These are phyloP conservation scores for Parastagonospora nodorum DNA, from an alignment of 2,329 filamentous ascomycete genomes.

Conservation along the genomic window DNA sequence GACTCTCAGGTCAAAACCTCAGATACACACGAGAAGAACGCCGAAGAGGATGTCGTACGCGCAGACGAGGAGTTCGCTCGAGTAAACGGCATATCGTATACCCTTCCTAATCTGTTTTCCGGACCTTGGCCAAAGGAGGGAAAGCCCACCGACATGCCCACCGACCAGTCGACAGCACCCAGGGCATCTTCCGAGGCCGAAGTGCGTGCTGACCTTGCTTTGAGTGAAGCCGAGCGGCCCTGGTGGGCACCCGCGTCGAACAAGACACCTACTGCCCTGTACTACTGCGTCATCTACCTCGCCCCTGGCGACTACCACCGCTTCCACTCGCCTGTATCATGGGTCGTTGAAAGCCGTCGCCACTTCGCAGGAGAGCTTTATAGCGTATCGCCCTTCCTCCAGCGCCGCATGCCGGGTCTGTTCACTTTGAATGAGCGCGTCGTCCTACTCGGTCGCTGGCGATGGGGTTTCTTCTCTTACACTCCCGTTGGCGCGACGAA, in stretches of 20 bases:
- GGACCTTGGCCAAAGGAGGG: conserved; percentile 59
- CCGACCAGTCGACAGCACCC: conserved; percentile 74
- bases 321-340: conserved; percentile 93
- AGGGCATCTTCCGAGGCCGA: conserved; percentile 77
- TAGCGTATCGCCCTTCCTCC: conserved; percentile 92
- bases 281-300: conserved; percentile 94
- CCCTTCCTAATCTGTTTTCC: conserved; percentile 83
- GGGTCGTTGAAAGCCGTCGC: conserved; percentile 93
- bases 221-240: conserved; percentile 62
- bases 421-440: conserved; percentile 98
- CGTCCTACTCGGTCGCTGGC: conserved; percentile 90
- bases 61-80: conserved; percentile 90
- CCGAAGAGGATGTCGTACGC: conserved; percentile 68
- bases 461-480: conserved; percentile 96
- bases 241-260: conserved; percentile 54
- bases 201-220: conserved; percentile 81
- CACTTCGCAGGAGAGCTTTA: conserved; percentile 97
- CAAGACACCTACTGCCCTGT: conserved; percentile 68
- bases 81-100: conserved; percentile 95
- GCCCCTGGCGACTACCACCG: conserved; percentile 98
- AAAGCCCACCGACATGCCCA: conserved; percentile 57
- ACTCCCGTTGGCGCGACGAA: conserved; percentile 97
- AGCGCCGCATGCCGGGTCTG: conserved; percentile 87
- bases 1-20: conserved; percentile 25
- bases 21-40: conserved; percentile 41